Base-by-base conservation (phyloP, 1,139 yeast species). In the Nadsonia starkeyi-henricii region DNA sequence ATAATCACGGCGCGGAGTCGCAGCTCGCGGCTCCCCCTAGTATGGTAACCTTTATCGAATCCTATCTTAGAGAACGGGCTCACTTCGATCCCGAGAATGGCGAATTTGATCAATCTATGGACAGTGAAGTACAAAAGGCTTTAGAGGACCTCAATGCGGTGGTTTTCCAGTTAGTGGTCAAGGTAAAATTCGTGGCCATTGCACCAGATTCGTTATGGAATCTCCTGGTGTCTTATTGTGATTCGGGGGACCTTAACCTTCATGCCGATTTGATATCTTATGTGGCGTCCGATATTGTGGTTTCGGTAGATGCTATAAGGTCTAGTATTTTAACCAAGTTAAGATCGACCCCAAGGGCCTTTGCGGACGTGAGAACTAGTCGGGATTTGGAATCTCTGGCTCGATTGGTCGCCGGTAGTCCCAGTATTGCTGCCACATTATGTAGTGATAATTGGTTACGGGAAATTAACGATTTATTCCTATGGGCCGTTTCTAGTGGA, bases 401-500 rank as follows among this genome's bases (percentile, higher is more conserved):
- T 3, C 4, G 17, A 33, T 33, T 33, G 12, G 5, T 33, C 12
- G 39, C 39, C 12, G 17, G 39, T n/a, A 33, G 39, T 33, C 15
- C 39, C 12, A 33, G 39, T n/a, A 33, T 33, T 15, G 4, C 39
- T 15, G 9, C 17, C 4, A 33, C 39, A 4, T n/a, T 33, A 12
- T 33, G 39, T 33, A 13, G 5, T 15, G 17, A 12, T 33, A 12
- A 33, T n/a, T 33, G 39, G 39, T 13, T 33, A 12, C 17, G 12
- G 17, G 39, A 33, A 33, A 3, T 33, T 4, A 33, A 33, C 12
- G 17, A n/a, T 13, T 9, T 33, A 9, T 33, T 33, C 17, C 39
- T 13, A 9, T 13, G 39, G 39, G 39, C 39, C 17, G 39, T 33
- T 5, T 33, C 39, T 15, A 33, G 39, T 91, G 28, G 28, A 5